Percentiles rank a stretch among this genome's conserved stretches.
These are phyloP conservation scores for Paradendryphiella salina DNA, from an alignment of 2,329 filamentous ascomycete genomes.

Conservation along the genomic window DNA sequence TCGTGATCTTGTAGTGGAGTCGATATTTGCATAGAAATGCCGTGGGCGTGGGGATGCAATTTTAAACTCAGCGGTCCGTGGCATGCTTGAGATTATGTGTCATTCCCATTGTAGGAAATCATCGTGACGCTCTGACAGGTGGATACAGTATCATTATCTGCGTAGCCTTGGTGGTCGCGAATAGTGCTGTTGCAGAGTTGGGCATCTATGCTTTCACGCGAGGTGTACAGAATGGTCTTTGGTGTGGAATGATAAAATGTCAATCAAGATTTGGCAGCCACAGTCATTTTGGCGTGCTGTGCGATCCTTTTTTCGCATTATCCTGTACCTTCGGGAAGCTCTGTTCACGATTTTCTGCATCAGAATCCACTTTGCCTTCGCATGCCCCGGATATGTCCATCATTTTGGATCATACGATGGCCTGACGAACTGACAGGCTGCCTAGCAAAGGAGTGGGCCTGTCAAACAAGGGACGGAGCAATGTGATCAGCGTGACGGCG, in stretches of 20 bases:
- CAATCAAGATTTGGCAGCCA: background rate
- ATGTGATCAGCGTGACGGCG: slow-evolving; percentile 10
- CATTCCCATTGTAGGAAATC: slow-evolving; percentile 5
- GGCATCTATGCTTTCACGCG: background rate
- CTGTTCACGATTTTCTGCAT: background rate
- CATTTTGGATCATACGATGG: slow-evolving; percentile 10
- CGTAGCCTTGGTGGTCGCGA: background rate
- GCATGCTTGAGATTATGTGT: slow-evolving; percentile 10
- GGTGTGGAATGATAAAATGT: background rate
- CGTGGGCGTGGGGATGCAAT: slow-evolving; percentile 28
- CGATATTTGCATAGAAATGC: slow-evolving; percentile 13
- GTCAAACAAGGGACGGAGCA: background rate
- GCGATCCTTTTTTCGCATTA: background rate
- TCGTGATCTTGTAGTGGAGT: slow-evolving; percentile 21
- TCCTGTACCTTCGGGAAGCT: background rate
- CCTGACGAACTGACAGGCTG: slow-evolving; percentile 14
- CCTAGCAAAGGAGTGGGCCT: slow-evolving; percentile 5
- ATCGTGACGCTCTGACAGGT: slow-evolving; percentile 9
- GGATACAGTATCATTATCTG: background rate
- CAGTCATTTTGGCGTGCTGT: background rate
- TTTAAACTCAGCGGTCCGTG: slow-evolving; percentile 6
- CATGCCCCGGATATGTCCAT: slow-evolving; percentile 3
- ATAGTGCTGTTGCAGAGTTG: background rate
- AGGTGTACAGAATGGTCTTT: background rate
- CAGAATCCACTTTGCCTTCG: background rate